A percentile compares a stretch with the other conserved stretches of the same genome.
These are phyloP conservation scores for Clonostachys sp. DNA, from an alignment of 2,329 filamentous ascomycete genomes.

Conservation along the genomic window DNA sequence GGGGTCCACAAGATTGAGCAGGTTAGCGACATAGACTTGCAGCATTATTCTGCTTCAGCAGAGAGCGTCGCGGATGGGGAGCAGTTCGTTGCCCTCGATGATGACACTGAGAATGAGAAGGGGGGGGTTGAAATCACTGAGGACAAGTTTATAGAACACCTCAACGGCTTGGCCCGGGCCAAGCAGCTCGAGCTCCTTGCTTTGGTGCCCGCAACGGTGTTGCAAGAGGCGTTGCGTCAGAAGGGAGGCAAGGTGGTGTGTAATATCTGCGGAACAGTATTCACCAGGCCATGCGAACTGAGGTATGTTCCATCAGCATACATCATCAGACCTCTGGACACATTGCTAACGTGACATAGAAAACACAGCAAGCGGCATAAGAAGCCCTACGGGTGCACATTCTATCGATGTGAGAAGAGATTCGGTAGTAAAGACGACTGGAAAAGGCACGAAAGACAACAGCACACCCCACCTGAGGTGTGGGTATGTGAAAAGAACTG, in stretches of 20 bases:
- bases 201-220: no score
- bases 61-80: no score
- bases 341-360: conserved; percentile 30
- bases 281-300: conserved; percentile 47
- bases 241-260: neutral
- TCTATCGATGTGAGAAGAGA: conserved; percentile 58
- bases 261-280: conserved; percentile 36
- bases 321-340: conserved; percentile 7
- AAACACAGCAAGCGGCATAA: conserved; percentile 83
- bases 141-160: no score
- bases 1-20: conserved; percentile 54
- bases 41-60: conserved; percentile 13
- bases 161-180: no score
- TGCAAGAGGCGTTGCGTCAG: no score
- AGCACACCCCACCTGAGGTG: conserved; percentile 67
- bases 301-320: conserved; percentile 35
- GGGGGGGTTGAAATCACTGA: no score
- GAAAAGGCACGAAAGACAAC: conserved; percentile 83
- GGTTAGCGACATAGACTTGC: conserved; percentile 28
- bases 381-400: conserved; percentile 80
- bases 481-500: conserved; percentile 68
- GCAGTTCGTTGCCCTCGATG: no score
- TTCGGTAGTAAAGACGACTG: conserved; percentile 95
- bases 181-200: no score
- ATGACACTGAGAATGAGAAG: no score